Evolutionary conservation across 805 yeast species (phyloP).

Genomic region (Millerozyma miso): DNA sequence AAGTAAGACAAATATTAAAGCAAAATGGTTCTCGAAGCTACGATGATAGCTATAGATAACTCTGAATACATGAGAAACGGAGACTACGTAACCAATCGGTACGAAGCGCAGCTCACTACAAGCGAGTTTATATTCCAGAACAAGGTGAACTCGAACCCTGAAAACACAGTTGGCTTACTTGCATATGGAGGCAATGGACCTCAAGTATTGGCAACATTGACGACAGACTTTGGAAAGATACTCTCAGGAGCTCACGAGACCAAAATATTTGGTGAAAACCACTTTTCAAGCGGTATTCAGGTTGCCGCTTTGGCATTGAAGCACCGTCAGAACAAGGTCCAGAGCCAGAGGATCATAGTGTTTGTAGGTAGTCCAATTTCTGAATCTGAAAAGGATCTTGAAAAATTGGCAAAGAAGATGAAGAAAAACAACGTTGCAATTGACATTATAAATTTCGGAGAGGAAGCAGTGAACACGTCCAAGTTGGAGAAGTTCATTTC

Average conservation of each 20-base stretch:
- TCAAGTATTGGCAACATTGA: constrained; percentile 81
- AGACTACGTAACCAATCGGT: constrained; percentile 83
- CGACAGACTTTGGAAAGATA: constrained; percentile 82
- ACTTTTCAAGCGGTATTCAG: constrained; percentile 80
- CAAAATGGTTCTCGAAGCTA: constrained; percentile 90
- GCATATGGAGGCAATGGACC: constrained; percentile 85
- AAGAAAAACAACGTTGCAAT: constrained; percentile 90
- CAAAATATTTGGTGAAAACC: constrained; percentile 60
- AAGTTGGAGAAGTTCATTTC: constrained; percentile 77
- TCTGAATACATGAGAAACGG: constrained; percentile 96
- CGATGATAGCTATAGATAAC: constrained; percentile 92
- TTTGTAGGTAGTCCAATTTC: constrained; percentile 85
- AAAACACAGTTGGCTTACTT: constrained; percentile 87
- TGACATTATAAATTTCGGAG: constrained; percentile 90
- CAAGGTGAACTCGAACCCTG: constrained; percentile 87
- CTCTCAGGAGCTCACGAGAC: constrained; percentile 80
- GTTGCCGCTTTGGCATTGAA: constrained; percentile 89
- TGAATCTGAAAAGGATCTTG: constrained; percentile 66
- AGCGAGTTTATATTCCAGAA: constrained; percentile 82
- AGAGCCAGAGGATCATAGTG: constrained; percentile 82
- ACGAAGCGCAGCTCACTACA: constrained; percentile 88
- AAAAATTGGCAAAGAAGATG: constrained; percentile 83
- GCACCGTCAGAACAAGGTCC: constrained; percentile 92
- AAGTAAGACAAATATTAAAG: not conserved
- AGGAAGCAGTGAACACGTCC: constrained; percentile 69